These are phyloP conservation scores for Fusarium stilboides DNA, from an alignment of 2,329 filamentous ascomycete genomes.

Conservation along the genomic window DNA sequence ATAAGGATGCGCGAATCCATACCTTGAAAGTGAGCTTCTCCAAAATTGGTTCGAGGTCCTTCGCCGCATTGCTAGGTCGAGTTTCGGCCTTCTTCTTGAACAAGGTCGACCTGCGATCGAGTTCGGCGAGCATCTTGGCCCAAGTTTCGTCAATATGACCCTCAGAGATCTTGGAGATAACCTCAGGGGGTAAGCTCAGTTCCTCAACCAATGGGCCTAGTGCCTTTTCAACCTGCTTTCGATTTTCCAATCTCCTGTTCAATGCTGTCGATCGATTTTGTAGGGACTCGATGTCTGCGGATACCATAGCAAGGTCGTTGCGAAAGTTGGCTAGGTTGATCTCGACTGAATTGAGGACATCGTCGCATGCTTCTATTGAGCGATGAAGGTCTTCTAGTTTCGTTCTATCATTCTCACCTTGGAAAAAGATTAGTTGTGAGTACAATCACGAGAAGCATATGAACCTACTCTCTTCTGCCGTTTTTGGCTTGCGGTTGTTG, in stretches of 20 bases:
- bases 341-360: conserved; percentile 93
- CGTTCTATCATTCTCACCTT: conserved; percentile 84
- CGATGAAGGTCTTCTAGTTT: conserved; percentile 92
- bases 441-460: not conserved
- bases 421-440: not conserved
- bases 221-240: conserved; percentile 89
- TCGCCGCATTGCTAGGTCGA: conserved; percentile 79
- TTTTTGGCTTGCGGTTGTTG: conserved; percentile 68
- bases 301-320: conserved; percentile 91
- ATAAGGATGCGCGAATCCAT: conserved; percentile 38
- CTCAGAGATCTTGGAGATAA: conserved; percentile 88
- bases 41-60: conserved; percentile 87
- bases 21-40: conserved; percentile 88
- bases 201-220: conserved; percentile 93
- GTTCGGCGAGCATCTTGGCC: conserved; percentile 84
- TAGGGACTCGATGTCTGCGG: conserved; percentile 93
- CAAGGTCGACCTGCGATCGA: conserved; percentile 82
- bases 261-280: conserved; percentile 88
- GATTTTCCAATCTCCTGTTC: conserved; percentile 88
- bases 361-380: conserved; percentile 91
- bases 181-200: conserved; percentile 86
- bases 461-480: conserved; percentile 79
- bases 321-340: conserved; percentile 93
- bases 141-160: conserved; percentile 92
- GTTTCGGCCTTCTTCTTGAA: conserved; percentile 78